Evolutionary conservation across 495 filamentous ascomycete genomes (phyloP), one percentile per base, ranked within the genome.

Genomic region (Cairneyella variabilis): DNA sequence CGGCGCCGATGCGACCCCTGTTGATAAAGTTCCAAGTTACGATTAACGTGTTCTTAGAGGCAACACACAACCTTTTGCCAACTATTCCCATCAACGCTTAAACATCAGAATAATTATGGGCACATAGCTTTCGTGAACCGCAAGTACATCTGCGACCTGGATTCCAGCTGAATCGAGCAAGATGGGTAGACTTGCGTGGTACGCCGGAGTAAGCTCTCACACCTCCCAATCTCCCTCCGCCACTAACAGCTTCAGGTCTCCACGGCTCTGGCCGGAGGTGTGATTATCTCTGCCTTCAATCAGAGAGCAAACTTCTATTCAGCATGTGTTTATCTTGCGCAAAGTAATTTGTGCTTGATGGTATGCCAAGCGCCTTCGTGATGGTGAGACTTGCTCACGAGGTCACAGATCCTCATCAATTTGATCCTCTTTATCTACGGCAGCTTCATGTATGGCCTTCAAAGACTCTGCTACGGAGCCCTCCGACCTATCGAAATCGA

Each of bases 271-370:
- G 91, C 91, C 62, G 83, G 82, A 36, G 83, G 83, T 59, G 90
- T 93, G 34, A 75, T 97, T 52, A 69, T 95, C 43, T 90, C 89
- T 62, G 95, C 93, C 39, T 89, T 97, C 69, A 89, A 93, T 65
- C 87, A 97, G 69, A 82, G 93, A 58, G 80, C 93, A 48, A 98
- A 98, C 66, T 97, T 97, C 80, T 98, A 98, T 69, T 88, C 92
- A 14, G 91, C 92, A 47, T 91, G 89, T 67, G 95, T 98, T 26
- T 96, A 97, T 70, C 80, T 98, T 14, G 87, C 90, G 42, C 92
- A 97, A 67, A 96, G 89, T 68, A 97, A 89, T 72, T 83, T 92
- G 53, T 96, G 91, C 62, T 75, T 97, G 40, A 91, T 97, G 85
- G 91, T 69, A 56, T 14, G 40, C 32, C 57, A 32, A 2, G 18